Conservation (phyloP, 1,139 yeast species). For the Geotrichum histeridarum region DNA sequence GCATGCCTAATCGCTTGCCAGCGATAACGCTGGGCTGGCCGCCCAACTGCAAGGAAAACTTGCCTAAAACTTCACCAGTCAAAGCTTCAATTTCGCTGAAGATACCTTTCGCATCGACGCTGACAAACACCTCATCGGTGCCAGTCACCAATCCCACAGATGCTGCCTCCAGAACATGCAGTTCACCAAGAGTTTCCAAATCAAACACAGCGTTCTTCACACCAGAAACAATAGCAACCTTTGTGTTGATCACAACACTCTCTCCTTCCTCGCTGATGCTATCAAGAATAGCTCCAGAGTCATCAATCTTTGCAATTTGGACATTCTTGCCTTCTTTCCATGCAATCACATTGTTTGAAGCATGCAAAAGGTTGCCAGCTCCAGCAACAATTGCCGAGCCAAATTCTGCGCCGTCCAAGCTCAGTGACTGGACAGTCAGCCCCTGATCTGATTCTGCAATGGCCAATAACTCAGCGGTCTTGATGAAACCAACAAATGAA, state of each 20-base stretch:
- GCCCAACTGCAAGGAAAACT: neutral
- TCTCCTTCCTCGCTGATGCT: conserved; percentile 1
- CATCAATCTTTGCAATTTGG: conserved; percentile 9
- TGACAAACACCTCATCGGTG: conserved; percentile 2
- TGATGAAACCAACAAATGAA: neutral
- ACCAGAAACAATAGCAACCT: conserved; percentile 1
- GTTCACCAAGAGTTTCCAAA: conserved; percentile 6
- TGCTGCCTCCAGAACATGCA: neutral
- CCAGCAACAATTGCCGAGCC: conserved; percentile 3
- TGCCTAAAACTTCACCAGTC: neutral
- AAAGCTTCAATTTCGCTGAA: neutral
- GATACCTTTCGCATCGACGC: neutral
- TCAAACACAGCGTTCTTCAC: conserved; percentile 2
- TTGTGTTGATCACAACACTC: neutral
- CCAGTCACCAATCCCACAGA: conserved; percentile 7
- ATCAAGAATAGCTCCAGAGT: conserved; percentile 9
- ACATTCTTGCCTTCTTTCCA: conserved; percentile 8
- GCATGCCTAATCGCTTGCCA: neutral
- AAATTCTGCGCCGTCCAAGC: neutral
- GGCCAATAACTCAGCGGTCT: neutral
- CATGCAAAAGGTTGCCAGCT: conserved; percentile 6
- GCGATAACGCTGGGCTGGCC: neutral
- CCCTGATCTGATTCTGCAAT: conserved; percentile 2
- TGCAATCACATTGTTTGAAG: neutral
- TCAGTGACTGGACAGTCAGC: neutral